Percentiles rank a stretch among this genome's conserved stretches.
Evolutionary conservation across 108 stramenopile species (phyloP).

Genomic region (Craspedostauros australis): DNA sequence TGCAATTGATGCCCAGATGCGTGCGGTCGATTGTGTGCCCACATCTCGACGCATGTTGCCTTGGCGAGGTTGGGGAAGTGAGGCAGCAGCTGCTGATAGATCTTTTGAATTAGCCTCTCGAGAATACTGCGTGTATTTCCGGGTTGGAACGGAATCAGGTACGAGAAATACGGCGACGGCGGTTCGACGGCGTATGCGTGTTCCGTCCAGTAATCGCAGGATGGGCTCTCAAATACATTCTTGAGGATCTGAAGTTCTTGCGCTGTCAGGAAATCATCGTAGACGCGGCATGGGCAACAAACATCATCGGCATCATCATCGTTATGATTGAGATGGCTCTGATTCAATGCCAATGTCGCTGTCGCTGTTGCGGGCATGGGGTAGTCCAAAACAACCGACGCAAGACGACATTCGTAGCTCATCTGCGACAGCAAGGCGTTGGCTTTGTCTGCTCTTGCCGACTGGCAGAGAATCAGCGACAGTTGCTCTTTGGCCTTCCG

Average conservation of each 20-base stretch:
- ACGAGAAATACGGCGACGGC: constrained; percentile 73
- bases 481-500: constrained; percentile 49
- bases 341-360: too few species aligned
- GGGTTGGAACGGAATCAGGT: constrained; percentile 47
- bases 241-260: constrained; percentile 37
- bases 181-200: constrained; percentile 73
- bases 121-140: constrained; percentile 30
- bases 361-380: constrained; percentile 10
- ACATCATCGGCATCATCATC: background rate
- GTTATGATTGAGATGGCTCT: background rate
- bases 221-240: constrained; percentile 42
- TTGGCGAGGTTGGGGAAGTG: constrained; percentile 30
- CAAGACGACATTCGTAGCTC: constrained; percentile 63
- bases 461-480: constrained; percentile 64
- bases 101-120: constrained; percentile 33
- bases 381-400: constrained; percentile 57
- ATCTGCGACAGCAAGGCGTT: constrained; percentile 42
- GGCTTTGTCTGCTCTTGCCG: constrained; percentile 51
- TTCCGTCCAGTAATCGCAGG: constrained; percentile 56
- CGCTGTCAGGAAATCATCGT: constrained; percentile 54
- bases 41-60: constrained; percentile 66
- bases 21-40: constrained; percentile 92
- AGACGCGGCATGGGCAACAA: constrained; percentile 43
- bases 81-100: constrained; percentile 19
- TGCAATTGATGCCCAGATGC: constrained; percentile 89